Percentiles rank a stretch among this genome's conserved stretches.
Conservation (phyloP, 352 stramenopile species). For the Globisporangium canariense region DNA sequence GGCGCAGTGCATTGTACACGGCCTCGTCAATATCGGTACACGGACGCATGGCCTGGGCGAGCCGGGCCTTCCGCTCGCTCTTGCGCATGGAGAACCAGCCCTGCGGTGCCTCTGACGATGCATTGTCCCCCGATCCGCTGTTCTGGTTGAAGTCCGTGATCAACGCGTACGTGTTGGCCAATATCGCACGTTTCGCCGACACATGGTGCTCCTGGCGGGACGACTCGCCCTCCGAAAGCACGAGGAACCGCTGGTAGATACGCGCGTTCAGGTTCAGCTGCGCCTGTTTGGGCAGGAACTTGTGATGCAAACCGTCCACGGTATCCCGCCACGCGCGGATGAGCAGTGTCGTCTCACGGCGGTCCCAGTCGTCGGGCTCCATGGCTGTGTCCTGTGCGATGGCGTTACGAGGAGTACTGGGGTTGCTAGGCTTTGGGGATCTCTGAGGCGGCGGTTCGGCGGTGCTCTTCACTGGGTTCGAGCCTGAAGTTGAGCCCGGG, state of each 20-base stretch:
- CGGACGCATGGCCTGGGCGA: constrained; percentile 4
- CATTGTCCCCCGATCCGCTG: neutral
- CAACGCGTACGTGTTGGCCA: constrained; percentile 12
- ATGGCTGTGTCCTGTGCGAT: too few species aligned
- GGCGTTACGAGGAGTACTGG: neutral
- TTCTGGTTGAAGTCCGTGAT: constrained; percentile 11
- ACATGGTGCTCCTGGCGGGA: constrained; percentile 3
- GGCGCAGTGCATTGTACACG: constrained; percentile 1
- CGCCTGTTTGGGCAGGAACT: neutral
- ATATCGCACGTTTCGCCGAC: neutral
- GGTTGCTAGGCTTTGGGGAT: neutral
- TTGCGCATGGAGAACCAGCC: constrained; percentile 14
- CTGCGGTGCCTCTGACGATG: neutral
- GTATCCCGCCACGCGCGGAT: constrained; percentile 14
- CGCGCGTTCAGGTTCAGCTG: neutral
- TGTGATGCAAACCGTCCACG: constrained; percentile 1
- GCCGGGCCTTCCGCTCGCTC: constrained; percentile 7
- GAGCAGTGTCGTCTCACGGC: constrained; percentile 14
- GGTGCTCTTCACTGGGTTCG: neutral
- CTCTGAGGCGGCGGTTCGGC: neutral
- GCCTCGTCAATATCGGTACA: constrained; percentile 14
- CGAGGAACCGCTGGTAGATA: constrained; percentile 12
- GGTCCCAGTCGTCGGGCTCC: constrained; percentile 1
- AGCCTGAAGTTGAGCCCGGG: neutral
- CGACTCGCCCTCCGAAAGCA: constrained; percentile 12